phyloP scores from a whole-genome alignment of 257 asterid genomes.

The Scutellaria galericulata region DNA sequence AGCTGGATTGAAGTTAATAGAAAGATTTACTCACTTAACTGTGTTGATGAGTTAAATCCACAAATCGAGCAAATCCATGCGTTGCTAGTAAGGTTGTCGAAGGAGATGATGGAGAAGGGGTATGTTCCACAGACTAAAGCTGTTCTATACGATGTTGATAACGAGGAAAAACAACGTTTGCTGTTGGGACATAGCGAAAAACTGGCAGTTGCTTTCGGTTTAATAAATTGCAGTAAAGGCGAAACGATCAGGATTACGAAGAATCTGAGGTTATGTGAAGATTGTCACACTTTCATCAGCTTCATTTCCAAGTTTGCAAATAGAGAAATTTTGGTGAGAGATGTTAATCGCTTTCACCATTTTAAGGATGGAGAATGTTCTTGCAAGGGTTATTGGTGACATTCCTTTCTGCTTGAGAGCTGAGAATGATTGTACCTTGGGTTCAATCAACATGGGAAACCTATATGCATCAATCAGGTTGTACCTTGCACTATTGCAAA shows the following conservation, averaged over 20 bases:
- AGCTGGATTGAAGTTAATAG: conserved; percentile 82
- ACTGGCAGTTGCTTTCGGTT: conserved; percentile 84
- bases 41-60: conserved; percentile 77
- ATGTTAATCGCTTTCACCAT: conserved; percentile 75
- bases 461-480: background rate
- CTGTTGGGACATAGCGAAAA: conserved; percentile 90
- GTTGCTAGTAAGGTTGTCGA: conserved; percentile 55
- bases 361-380: conserved; percentile 83
- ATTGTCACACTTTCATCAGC: conserved; percentile 85
- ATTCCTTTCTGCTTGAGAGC: too few relatives aligned
- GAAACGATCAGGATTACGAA: conserved; percentile 80
- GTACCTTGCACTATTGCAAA: background rate
- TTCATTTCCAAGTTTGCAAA: conserved; percentile 61
- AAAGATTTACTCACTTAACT: conserved; percentile 55
- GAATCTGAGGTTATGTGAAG: conserved; percentile 89
- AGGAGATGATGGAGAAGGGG: conserved; percentile 78
- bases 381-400: conserved; percentile 79
- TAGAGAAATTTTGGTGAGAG: conserved; percentile 78
- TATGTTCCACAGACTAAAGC: conserved; percentile 75
- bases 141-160: conserved; percentile 74
- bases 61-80: conserved; percentile 80
- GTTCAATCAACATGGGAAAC: background rate
- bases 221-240: conserved; percentile 72
- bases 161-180: conserved; percentile 69
- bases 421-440: too few relatives aligned